Conservation (phyloP, 305 asterid species). For the Stenogyne calaminthoides region DNA sequence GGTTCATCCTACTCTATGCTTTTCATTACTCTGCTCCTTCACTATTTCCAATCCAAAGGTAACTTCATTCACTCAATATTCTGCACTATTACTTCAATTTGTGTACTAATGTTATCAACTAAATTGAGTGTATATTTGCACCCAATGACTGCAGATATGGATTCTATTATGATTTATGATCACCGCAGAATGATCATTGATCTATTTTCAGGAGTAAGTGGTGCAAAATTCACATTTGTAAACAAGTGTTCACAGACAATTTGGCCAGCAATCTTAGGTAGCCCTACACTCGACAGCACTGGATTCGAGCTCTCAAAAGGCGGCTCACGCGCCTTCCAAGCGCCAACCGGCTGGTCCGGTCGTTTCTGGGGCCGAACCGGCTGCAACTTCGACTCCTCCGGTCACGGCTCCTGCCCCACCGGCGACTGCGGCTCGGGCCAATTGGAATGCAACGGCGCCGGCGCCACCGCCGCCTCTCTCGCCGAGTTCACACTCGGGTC, state of each 20-base stretch:
- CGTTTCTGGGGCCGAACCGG: constrained; percentile 86
- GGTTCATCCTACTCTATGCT: constrained; percentile 20
- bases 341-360: constrained; percentile 80
- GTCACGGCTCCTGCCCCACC: constrained; percentile 67
- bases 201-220: constrained; percentile 21
- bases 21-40: constrained; percentile 29
- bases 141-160: too few species aligned
- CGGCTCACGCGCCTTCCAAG: constrained; percentile 50
- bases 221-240: constrained; percentile 56
- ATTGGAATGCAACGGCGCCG: constrained; percentile 67
- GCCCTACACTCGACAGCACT: constrained; percentile 52
- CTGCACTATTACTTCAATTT: neutral
- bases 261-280: constrained; percentile 77
- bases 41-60: constrained; percentile 32
- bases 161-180: neutral
- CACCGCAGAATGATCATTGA: too few species aligned
- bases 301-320: constrained; percentile 65
- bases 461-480: constrained; percentile 70
- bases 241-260: constrained; percentile 64
- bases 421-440: constrained; percentile 82
- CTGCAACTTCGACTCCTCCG: constrained; percentile 57
- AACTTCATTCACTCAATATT: neutral
- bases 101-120: neutral
- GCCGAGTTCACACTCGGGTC: constrained; percentile 68
- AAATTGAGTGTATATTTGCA: neutral